Conservation (phyloP, 2,329 filamentous ascomycete genomes). For the Purpureocillium takamizusanense region DNA sequence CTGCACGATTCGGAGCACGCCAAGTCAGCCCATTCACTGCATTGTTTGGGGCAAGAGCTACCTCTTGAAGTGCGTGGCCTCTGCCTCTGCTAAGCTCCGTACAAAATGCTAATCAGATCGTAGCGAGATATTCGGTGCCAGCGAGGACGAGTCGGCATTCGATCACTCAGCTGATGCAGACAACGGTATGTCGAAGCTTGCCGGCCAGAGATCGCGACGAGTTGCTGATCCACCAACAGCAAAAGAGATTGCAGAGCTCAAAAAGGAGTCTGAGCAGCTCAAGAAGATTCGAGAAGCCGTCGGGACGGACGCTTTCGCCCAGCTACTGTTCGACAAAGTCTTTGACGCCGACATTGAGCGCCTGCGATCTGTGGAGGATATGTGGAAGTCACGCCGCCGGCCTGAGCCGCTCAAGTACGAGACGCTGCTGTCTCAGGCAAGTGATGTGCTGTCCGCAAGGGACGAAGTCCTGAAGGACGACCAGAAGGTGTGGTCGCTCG, state of each 20-base stretch:
- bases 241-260: constrained; percentile 79
- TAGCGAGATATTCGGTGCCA: constrained; percentile 77
- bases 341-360: constrained; percentile 79
- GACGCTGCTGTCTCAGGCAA: constrained; percentile 43
- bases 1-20: constrained; percentile 93
- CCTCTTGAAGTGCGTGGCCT: constrained; percentile 58
- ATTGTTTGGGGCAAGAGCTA: constrained; percentile 99
- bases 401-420: constrained; percentile 68
- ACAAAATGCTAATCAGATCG: background rate
- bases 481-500: constrained; percentile 70
- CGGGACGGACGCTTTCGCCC: constrained; percentile 66
- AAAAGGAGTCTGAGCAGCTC: constrained; percentile 73
- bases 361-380: constrained; percentile 79
- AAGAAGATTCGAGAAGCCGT: constrained; percentile 75
- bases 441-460: constrained; percentile 36
- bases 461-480: constrained; percentile 53
- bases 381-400: constrained; percentile 81
- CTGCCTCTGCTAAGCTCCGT: background rate
- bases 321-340: constrained; percentile 85
- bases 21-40: constrained; percentile 93
- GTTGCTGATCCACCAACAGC: constrained; percentile 22
- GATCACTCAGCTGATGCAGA: constrained; percentile 74
- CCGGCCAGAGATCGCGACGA: too few relatives aligned
- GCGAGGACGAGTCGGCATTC: constrained; percentile 75
- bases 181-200: constrained; percentile 45